Percentiles rank a stretch among this genome's conserved stretches.
These are phyloP conservation scores for Populus hybrid DNA, from an alignment of 441 rosid species.

Conservation along the genomic window DNA sequence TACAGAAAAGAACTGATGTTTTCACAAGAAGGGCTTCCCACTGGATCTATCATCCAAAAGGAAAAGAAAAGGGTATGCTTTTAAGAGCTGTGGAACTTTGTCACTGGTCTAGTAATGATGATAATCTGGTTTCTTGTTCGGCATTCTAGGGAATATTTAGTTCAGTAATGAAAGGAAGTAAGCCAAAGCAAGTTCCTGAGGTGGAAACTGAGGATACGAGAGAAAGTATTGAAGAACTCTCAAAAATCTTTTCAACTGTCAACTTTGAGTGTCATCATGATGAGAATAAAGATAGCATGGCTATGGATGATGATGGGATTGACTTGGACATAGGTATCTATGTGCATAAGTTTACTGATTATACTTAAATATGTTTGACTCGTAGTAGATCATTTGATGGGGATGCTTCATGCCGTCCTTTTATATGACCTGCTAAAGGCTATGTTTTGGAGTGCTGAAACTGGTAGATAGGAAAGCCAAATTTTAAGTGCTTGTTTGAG, in stretches of 20 bases:
- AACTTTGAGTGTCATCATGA: slow-evolving; percentile 54
- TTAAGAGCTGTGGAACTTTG: slow-evolving; percentile 11
- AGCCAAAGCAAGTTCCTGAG: slow-evolving; percentile 50
- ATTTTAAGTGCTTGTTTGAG: no score
- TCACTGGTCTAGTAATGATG: not conserved
- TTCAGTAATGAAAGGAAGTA: slow-evolving; percentile 59
- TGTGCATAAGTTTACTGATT: not conserved
- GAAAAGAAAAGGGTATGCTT: slow-evolving; percentile 79
- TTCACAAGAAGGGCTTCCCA: slow-evolving; percentile 38
- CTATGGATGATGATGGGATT: slow-evolving; percentile 39
- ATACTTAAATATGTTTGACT: not conserved
- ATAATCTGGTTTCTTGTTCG: slow-evolving; percentile 15
- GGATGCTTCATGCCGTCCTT: not conserved
- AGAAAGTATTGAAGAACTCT: slow-evolving; percentile 65
- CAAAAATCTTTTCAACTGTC: slow-evolving; percentile 48
- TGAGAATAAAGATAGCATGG: slow-evolving; percentile 33
- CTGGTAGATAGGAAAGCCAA: not conserved
- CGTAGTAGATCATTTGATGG: not conserved
- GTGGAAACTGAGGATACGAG: slow-evolving; percentile 60
- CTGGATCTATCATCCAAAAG: slow-evolving; percentile 40
- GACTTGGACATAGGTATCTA: slow-evolving; percentile 64
- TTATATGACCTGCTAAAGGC: not conserved
- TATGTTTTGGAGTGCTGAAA: not conserved
- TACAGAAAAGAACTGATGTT: slow-evolving; percentile 45
- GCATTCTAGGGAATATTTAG: slow-evolving; percentile 71